Base-by-base conservation (phyloP, 306 rosid genomes). In the Neltuma alba region DNA sequence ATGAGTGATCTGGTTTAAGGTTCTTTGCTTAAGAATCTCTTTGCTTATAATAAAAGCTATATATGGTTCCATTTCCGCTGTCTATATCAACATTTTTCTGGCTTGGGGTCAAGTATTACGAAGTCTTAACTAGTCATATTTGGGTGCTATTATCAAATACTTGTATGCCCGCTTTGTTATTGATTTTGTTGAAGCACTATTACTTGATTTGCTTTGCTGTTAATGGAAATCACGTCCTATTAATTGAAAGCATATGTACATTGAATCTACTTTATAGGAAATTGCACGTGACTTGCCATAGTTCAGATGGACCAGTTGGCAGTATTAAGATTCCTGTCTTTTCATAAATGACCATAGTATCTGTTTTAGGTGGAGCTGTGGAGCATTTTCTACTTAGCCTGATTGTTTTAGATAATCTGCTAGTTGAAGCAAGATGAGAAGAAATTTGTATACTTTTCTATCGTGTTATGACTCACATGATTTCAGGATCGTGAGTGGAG, bases 211-310 rank as follows among this genome's bases (percentile, higher is more conserved):
- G 74, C 14, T 25, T 27, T 23, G 5, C 21, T 45, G 57, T 70
- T 47, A 11, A 28, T 23, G 48, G 14, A 8, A 27, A 25, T 28
- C 38, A 44, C 33, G 48, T 70, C 38, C 11, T 23, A 28, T 60
- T 12, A 60, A 28, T 28, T 60, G 6, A 14, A 14, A 28, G 18
- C 14, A 30, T 30, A 5, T 28, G 37, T 60, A 14, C 66, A 27
- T 60, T 85, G 78, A 81, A 85, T 81, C 72, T 61, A 4, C 11
- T 25, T 4, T 5, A 27, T 27, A 13, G 37, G 31, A 54, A 27
- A 72, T 41, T 79, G 81, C 82, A 79, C 41, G 82, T 79, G 84
- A 79, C 50, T 63, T 54, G 47, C 47, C n/a, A n/a, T 37, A 75
- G 38, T 73, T 50, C 64, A 64, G 70, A 50, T 75, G 77, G 62